Evolutionary conservation across 1,284 basidiomycete genomes (phyloP).

Genomic region (Wallemia ichthyophaga): DNA sequence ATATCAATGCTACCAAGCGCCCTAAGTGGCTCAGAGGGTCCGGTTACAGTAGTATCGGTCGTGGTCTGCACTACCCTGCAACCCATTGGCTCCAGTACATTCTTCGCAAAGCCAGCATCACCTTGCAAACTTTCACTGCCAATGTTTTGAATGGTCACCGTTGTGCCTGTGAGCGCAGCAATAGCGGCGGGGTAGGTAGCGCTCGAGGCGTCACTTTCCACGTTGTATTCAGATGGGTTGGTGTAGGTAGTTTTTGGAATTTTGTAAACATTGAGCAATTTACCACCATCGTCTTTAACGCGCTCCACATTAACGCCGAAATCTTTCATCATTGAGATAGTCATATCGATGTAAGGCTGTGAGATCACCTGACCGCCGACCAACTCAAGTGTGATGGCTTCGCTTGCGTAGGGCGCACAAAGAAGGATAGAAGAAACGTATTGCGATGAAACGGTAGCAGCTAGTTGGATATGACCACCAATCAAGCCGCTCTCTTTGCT

Average conservation of each 20-base stretch:
- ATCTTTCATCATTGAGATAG: conserved; percentile 86
- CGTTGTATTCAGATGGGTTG: conserved; percentile 53
- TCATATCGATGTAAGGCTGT: conserved; percentile 99
- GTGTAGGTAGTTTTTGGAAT: conserved; percentile 55
- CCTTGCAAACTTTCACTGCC: conserved; percentile 75
- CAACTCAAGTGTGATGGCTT: conserved; percentile 60
- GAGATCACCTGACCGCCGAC: conserved; percentile 83
- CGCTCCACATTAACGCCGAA: conserved; percentile 61
- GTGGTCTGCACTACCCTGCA: conserved; percentile 65
- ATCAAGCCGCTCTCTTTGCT: conserved; percentile 37
- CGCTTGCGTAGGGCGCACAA: conserved; percentile 69
- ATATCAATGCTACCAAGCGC: conserved; percentile 76
- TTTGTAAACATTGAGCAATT: conserved; percentile 45
- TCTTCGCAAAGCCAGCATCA: conserved; percentile 77
- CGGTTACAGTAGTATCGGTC: conserved; percentile 69
- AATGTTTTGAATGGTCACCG: conserved; percentile 76
- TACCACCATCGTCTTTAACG: conserved; percentile 33
- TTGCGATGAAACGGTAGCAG: conserved; percentile 85
- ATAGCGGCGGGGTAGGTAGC: conserved; percentile 93
- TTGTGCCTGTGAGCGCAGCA: conserved; percentile 80
- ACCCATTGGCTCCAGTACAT: conserved; percentile 82
- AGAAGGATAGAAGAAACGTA: conserved; percentile 92
- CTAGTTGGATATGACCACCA: conserved; percentile 57
- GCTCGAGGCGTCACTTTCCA: conserved; percentile 84
- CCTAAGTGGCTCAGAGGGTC: conserved; percentile 45